These are phyloP conservation scores for Colletotrichum incanum DNA, from an alignment of 2,329 filamentous ascomycete genomes.

Conservation along the genomic window DNA sequence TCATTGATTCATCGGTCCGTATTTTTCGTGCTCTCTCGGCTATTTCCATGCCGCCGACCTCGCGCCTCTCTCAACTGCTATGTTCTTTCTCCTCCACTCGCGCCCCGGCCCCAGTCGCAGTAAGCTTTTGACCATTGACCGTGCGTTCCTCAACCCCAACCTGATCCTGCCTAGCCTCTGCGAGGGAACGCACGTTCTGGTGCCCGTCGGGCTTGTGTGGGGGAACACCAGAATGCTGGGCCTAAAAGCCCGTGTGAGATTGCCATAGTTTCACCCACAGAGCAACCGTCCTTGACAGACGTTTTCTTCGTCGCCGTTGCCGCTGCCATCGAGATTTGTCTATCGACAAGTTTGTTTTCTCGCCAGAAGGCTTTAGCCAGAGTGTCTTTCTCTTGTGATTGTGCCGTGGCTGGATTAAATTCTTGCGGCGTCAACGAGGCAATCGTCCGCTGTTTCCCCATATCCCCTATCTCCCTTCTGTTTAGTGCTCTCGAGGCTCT, in stretches of 20 bases:
- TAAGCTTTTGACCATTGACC: conserved; percentile 38
- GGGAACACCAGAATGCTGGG: conserved; percentile 36
- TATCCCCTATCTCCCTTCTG: not conserved
- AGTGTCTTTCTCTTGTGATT: not conserved
- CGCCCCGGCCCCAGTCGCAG: conserved; percentile 21
- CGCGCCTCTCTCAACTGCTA: conserved; percentile 1
- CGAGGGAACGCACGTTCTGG: conserved; percentile 40
- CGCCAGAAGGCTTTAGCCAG: not conserved
- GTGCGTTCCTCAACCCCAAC: conserved; percentile 35
- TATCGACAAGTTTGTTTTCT: not conserved
- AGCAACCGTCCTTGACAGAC: conserved; percentile 18
- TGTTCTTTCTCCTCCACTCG: conserved; percentile 9
- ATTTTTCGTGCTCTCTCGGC: conserved; percentile 26
- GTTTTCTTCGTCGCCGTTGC: not conserved
- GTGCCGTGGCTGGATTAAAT: no score
- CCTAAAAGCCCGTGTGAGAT: conserved; percentile 11
- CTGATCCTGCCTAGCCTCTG: conserved; percentile 26
- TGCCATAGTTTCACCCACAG: conserved; percentile 10
- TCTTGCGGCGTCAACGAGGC: not conserved
- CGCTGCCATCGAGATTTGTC: not conserved
- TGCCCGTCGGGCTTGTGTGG: conserved; percentile 37
- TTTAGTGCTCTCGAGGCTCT: not conserved
- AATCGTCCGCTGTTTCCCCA: not conserved
- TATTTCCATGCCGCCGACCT: conserved; percentile 32
- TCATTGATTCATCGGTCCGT: not conserved